A percentile compares a stretch with the other conserved stretches of the same genome.
These are phyloP conservation scores for Anisodus acutangulus DNA, from an alignment of 257 asterid species.

Conservation along the genomic window DNA sequence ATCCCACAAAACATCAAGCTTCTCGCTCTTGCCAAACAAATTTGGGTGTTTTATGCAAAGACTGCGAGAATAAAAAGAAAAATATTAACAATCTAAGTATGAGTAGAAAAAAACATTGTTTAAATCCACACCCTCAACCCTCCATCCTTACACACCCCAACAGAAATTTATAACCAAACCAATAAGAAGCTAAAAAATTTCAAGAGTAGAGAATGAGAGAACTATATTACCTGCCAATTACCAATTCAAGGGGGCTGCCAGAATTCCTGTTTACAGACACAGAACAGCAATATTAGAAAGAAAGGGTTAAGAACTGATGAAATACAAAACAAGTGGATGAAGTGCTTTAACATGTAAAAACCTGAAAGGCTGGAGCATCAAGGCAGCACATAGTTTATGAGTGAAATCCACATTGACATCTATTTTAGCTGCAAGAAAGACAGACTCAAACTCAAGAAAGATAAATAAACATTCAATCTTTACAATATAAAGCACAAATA, in stretches of 20 bases:
- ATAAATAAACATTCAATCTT: too few relatives aligned
- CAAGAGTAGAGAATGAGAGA: constrained; percentile 13
- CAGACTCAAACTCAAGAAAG: too few relatives aligned
- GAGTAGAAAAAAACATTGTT: neutral
- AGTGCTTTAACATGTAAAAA: constrained; percentile 28
- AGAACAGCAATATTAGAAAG: constrained; percentile 31
- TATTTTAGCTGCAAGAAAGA: too few relatives aligned
- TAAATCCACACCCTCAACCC: neutral
- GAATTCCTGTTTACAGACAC: constrained; percentile 61
- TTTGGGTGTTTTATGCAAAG: constrained; percentile 94
- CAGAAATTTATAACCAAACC: neutral
- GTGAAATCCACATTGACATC: constrained; percentile 36
- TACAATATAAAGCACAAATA: too few relatives aligned
- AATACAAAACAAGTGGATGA: neutral
- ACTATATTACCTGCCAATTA: constrained; percentile 75
- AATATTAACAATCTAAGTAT: constrained; percentile 22
- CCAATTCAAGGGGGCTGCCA: constrained; percentile 80
- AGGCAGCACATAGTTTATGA: constrained; percentile 86
- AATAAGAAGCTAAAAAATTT: neutral
- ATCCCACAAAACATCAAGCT: constrained; percentile 92
- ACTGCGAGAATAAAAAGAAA: constrained; percentile 49
- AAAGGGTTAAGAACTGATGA: neutral
- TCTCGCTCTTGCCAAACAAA: constrained; percentile 94
- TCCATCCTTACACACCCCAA: neutral
- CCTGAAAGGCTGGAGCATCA: constrained; percentile 90